phyloP scores from a whole-genome alignment of 768 basidiomycete species.

The Lactarius deliciosus region DNA sequence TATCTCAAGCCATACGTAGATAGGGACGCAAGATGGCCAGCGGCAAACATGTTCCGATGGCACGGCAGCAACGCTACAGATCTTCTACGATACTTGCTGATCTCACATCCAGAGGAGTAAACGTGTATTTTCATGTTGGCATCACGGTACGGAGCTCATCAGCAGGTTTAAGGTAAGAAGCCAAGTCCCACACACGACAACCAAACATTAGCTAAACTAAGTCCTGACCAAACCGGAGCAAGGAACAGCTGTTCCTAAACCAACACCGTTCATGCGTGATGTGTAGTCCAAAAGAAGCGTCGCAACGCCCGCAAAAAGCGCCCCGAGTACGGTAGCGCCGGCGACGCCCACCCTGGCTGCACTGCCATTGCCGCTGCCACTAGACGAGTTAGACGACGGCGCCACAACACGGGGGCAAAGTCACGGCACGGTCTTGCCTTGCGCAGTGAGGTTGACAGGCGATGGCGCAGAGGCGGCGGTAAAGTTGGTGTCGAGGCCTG shows the following conservation, averaged over 20 bases:
- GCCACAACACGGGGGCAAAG: constrained; percentile 32
- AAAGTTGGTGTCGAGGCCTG: constrained; percentile 38
- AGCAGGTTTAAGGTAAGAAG: neutral
- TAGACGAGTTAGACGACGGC: constrained; percentile 34
- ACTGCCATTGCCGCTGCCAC: constrained; percentile 34
- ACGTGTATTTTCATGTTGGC: neutral
- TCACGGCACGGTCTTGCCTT: too few relatives aligned
- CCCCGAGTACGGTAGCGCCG: neutral
- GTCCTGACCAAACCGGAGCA: neutral
- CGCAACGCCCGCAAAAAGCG: neutral
- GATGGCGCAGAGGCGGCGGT: constrained; percentile 26
- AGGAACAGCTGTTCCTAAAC: neutral
- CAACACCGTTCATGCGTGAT: neutral
- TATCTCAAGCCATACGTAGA: too few relatives aligned
- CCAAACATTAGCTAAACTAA: neutral
- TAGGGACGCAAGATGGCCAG: too few relatives aligned
- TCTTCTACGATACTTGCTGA: too few relatives aligned
- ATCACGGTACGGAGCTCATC: neutral
- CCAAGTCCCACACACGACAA: neutral
- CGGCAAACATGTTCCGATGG: too few relatives aligned
- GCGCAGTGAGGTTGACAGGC: too few relatives aligned
- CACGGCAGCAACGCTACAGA: too few relatives aligned
- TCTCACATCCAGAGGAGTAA: constrained; percentile 2
- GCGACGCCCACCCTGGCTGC: too few relatives aligned
- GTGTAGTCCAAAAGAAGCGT: neutral